Evolutionary conservation across 108 stramenopile genomes (phyloP).

Genomic region (Thalassiosira profunda): DNA sequence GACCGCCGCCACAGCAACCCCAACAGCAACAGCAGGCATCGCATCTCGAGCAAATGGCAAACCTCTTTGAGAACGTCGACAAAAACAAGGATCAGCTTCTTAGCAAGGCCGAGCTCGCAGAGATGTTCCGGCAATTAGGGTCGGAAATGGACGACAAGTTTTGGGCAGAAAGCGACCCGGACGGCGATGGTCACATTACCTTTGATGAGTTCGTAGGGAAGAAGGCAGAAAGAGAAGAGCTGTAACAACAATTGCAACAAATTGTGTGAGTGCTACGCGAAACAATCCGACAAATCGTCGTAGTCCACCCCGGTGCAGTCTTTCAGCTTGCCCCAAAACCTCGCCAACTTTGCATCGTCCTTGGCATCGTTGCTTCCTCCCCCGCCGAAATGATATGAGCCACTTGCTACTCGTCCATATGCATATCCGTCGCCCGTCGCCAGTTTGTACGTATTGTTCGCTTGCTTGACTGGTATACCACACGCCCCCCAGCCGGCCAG

Average conservation of each 20-base stretch:
- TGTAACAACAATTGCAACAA: no score
- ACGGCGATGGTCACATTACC: conserved; percentile 26
- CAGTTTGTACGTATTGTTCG: conserved; percentile 55
- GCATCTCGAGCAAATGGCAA: not conserved
- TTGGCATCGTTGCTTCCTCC: conserved; percentile 30
- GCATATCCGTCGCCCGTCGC: conserved; percentile 34
- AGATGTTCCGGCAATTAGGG: conserved; percentile 10
- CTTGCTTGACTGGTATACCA: conserved; percentile 65
- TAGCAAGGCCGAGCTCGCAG: conserved; percentile 19
- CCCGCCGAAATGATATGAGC: conserved; percentile 56
- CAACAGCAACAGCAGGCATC: not conserved
- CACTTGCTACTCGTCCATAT: conserved; percentile 38
- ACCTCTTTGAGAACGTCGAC: conserved; percentile 17
- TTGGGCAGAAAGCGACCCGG: conserved; percentile 26
- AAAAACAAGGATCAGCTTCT: conserved; percentile 16
- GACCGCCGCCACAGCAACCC: conserved; percentile 11
- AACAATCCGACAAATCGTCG: conserved; percentile 44
- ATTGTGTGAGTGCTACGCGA: no score
- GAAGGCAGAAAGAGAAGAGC: not conserved
- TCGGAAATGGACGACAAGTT: conserved; percentile 26
- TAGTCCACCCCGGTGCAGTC: conserved; percentile 44
- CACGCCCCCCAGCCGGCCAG: conserved; percentile 93
- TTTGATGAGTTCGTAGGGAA: conserved; percentile 26
- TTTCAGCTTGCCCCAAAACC: conserved; percentile 29
- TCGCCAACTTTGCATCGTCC: conserved; percentile 17